Conservation (phyloP, 1,284 basidiomycete species). For the Neonothopanus nambi region DNA sequence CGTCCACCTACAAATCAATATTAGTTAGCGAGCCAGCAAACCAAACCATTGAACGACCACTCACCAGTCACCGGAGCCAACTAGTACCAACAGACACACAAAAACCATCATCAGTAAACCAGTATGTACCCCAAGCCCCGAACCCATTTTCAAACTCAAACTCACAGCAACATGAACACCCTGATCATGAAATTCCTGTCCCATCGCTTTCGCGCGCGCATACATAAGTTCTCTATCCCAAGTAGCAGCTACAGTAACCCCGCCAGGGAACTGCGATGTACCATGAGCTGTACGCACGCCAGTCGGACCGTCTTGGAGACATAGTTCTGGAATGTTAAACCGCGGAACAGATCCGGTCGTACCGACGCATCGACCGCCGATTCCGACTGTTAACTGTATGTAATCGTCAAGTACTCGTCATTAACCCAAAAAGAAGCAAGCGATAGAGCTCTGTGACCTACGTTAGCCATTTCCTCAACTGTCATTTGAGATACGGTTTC, state of each 20-base stretch:
- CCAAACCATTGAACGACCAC: too few relatives aligned
- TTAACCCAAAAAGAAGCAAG: too few relatives aligned
- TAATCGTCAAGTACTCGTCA: too few relatives aligned
- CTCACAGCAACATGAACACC: constrained; percentile 48
- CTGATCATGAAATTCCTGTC: constrained; percentile 58
- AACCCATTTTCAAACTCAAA: neutral
- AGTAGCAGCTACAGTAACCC: constrained; percentile 37
- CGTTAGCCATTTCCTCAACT: neutral
- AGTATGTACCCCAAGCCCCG: too few relatives aligned
- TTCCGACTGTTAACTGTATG: constrained; percentile 5
- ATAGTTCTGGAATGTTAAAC: constrained; percentile 18
- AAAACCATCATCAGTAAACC: too few relatives aligned
- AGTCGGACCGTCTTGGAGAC: constrained; percentile 46
- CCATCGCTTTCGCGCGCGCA: constrained; percentile 57
- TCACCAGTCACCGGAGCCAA: constrained; percentile 12
- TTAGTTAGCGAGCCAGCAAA: too few relatives aligned
- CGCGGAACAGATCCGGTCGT: constrained; percentile 36
- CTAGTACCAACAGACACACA: neutral
- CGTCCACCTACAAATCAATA: too few relatives aligned
- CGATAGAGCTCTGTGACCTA: too few relatives aligned
- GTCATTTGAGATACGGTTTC: neutral
- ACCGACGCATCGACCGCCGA: constrained; percentile 37
- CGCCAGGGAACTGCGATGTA: constrained; percentile 35
- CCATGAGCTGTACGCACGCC: constrained; percentile 38
- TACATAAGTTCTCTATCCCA: constrained; percentile 35